These are phyloP conservation scores for Leccinum aurantiacum DNA, from an alignment of 768 basidiomycete genomes.

Conservation along the genomic window DNA sequence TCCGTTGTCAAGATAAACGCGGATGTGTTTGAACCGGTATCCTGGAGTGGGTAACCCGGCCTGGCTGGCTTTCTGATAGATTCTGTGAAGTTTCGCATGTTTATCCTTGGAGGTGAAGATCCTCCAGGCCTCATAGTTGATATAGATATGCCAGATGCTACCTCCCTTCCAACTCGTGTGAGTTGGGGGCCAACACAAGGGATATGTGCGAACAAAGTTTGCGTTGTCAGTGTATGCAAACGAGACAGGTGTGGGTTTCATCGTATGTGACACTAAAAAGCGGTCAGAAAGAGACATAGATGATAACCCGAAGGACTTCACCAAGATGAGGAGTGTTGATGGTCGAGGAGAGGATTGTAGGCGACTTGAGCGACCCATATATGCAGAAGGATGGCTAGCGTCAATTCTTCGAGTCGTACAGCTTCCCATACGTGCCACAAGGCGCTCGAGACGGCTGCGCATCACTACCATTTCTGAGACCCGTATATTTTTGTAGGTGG, in stretches of 20 bases:
- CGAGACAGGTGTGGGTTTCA: background rate
- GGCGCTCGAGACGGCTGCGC: background rate
- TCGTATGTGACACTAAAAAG: background rate
- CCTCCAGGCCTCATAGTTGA: background rate
- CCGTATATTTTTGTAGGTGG: too few species aligned
- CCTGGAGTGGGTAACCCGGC: background rate
- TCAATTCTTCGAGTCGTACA: background rate
- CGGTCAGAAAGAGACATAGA: background rate
- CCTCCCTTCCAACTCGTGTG: background rate
- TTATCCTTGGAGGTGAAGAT: background rate
- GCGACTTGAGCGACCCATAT: too few species aligned
- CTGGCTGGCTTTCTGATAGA: background rate
- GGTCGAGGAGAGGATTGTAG: background rate
- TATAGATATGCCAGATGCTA: background rate
- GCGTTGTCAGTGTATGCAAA: background rate
- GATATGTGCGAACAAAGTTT: accelerated
- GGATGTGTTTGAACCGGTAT: background rate
- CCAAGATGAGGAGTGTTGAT: background rate
- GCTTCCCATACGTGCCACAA: background rate
- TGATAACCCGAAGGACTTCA: background rate
- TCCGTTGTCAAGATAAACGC: background rate
- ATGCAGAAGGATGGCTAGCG: background rate
- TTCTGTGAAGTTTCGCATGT: background rate
- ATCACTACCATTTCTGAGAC: background rate
- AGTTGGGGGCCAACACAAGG: background rate